Evolutionary conservation across 2,329 filamentous ascomycete genomes (phyloP).

Genomic region (Helotiales sp.): DNA sequence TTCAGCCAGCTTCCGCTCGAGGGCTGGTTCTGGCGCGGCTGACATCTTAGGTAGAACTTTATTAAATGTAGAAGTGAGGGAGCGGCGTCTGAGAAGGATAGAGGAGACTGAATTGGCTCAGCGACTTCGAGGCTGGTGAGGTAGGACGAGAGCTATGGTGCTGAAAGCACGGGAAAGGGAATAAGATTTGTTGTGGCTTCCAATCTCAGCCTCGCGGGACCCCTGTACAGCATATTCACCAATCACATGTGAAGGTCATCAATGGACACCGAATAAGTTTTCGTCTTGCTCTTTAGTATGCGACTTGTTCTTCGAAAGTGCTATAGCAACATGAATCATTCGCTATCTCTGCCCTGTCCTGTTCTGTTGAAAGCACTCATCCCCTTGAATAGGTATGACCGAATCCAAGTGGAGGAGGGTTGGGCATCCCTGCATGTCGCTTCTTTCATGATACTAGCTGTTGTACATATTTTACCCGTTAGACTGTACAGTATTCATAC

Average conservation of each 20-base stretch:
- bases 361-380: background rate
- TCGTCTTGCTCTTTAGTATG: background rate
- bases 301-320: no score
- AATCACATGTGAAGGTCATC: background rate
- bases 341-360: no score
- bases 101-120: background rate
- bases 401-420: background rate
- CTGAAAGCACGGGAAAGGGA: background rate
- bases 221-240: background rate
- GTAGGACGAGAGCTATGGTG: background rate
- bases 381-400: background rate
- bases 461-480: conserved; percentile 2
- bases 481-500: conserved; percentile 16
- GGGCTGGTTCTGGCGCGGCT: conserved; percentile 12
- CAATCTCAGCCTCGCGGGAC: background rate
- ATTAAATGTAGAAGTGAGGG: background rate
- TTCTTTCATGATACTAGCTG: background rate
- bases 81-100: no score
- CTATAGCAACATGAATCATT: no score
- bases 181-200: conserved; percentile 4
- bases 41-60: conserved; percentile 11
- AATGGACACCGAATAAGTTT: no score
- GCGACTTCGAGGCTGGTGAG: background rate
- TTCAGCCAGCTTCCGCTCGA: conserved; percentile 17
- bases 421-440: background rate